Percentiles rank a stretch among this genome's conserved stretches.
Evolutionary conservation across 306 rosid genomes (phyloP).

Genomic region (Crataegus laevigata): DNA sequence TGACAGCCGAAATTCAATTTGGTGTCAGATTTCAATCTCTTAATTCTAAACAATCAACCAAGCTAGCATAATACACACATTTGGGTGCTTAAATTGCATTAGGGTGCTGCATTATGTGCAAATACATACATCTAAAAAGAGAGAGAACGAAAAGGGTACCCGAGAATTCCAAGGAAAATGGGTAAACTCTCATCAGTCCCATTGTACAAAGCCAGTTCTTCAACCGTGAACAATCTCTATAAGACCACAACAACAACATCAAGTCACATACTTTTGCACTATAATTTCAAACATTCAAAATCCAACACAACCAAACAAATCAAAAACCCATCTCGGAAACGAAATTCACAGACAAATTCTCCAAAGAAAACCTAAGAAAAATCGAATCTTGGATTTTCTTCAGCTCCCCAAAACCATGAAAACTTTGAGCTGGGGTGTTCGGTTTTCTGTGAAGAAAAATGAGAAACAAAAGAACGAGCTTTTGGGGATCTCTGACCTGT

Average conservation of each 20-base stretch:
- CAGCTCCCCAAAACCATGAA: neutral
- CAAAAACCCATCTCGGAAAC: neutral
- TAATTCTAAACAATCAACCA: neutral
- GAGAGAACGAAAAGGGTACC: constrained; percentile 35
- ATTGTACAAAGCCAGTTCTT: constrained; percentile 75
- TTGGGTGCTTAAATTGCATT: neutral
- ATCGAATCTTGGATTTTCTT: neutral
- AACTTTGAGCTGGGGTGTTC: neutral
- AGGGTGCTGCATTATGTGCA: too few relatives aligned
- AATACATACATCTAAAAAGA: neutral
- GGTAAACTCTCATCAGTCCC: constrained; percentile 69
- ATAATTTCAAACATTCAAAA: neutral
- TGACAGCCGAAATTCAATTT: neutral
- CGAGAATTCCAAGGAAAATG: constrained; percentile 80
- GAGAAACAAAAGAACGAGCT: neutral
- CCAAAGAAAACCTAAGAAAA: neutral
- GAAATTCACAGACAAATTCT: neutral
- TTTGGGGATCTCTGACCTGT: constrained; percentile 26
- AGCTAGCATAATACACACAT: neutral
- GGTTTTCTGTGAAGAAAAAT: neutral
- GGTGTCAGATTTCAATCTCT: neutral
- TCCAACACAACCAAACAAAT: neutral
- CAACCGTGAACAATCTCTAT: constrained; percentile 59
- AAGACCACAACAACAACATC: constrained; percentile 17
- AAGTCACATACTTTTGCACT: neutral